phyloP scores from a whole-genome alignment of 202 grass and related monocot genomes.

The Carex arenaria region DNA sequence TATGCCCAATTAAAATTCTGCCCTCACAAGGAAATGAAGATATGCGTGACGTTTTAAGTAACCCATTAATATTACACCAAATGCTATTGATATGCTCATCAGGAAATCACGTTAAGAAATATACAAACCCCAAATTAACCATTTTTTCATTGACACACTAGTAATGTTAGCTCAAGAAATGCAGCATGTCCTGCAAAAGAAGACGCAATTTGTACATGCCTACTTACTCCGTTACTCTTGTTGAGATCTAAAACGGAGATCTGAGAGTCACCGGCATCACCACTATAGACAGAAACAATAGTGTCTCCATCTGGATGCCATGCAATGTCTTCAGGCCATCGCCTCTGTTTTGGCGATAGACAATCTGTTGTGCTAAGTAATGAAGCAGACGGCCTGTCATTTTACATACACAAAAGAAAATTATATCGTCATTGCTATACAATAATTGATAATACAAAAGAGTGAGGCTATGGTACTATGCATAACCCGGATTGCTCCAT shows the following conservation, averaged over 20 bases:
- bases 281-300: conserved; percentile 85
- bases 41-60: not conserved
- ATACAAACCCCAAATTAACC: conserved; percentile 20
- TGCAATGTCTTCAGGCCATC: conserved; percentile 91
- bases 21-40: not conserved
- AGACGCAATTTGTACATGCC: not conserved
- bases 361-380: conserved; percentile 77
- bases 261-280: conserved; percentile 75
- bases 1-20: not conserved
- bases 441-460: not conserved
- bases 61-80: not conserved
- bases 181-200: not conserved
- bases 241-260: conserved; percentile 90
- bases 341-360: conserved; percentile 81
- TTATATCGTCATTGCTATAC: not conserved
- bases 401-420: conserved; percentile 6
- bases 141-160: not conserved
- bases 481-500: too few species aligned
- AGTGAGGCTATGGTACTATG: too few species aligned
- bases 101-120: conserved; percentile 22
- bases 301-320: conserved; percentile 86
- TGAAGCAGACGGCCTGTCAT: conserved; percentile 50
- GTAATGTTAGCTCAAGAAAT: conserved; percentile 4
- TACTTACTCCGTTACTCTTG: conserved; percentile 69
- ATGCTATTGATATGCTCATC: not conserved